Conservation (phyloP, 495 filamentous ascomycete genomes). For the Daldinia childiae region DNA sequence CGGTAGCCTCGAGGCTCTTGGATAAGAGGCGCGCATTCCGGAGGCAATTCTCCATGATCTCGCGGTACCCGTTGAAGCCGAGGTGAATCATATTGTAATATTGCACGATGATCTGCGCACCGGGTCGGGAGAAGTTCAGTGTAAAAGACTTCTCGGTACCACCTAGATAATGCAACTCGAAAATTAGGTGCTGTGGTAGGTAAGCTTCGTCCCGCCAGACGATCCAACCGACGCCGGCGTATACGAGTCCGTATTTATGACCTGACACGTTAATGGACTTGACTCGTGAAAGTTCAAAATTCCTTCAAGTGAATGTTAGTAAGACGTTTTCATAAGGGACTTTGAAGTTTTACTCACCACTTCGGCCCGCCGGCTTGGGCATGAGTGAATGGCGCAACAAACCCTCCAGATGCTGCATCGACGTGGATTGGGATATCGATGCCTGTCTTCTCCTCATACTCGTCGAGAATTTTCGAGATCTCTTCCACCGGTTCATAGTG, state of each 20-base stretch:
- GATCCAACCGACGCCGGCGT: conserved; percentile 77
- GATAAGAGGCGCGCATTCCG: conserved; percentile 73
- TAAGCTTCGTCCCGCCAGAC: conserved; percentile 75
- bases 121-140: conserved; percentile 79
- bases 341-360: conserved; percentile 54
- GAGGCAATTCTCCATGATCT: conserved; percentile 77
- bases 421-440: conserved; percentile 78
- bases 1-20: conserved; percentile 72
- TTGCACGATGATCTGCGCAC: conserved; percentile 75
- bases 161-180: conserved; percentile 79
- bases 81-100: conserved; percentile 83
- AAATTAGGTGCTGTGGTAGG: conserved; percentile 76
- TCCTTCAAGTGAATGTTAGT: conserved; percentile 51
- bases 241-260: conserved; percentile 80
- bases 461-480: conserved; percentile 71
- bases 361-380: conserved; percentile 67
- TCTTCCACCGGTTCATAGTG: conserved; percentile 81
- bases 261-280: conserved; percentile 79
- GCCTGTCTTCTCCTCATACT: conserved; percentile 70
- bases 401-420: conserved; percentile 76
- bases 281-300: conserved; percentile 75
- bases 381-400: conserved; percentile 77
- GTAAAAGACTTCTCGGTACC: conserved; percentile 79
- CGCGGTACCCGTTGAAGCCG: conserved; percentile 70
- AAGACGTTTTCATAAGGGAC: not conserved